Conservation (phyloP, 768 basidiomycete species). For the Arthromyces matolae region DNA sequence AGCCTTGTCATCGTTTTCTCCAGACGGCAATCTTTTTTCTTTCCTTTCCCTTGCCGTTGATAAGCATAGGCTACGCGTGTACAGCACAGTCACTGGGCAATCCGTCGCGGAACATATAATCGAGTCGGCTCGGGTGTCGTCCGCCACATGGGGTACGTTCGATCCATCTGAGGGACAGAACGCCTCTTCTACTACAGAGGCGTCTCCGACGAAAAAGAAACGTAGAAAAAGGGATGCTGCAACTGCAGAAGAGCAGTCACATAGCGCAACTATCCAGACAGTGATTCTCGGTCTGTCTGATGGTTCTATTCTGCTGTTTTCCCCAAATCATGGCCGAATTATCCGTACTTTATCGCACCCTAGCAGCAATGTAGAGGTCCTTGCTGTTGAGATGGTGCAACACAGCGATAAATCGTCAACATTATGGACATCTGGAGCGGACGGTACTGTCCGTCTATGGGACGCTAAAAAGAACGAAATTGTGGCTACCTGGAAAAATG, state of each 20-base stretch:
- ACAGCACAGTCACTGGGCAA: conserved; percentile 52
- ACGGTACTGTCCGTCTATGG: conserved; percentile 58
- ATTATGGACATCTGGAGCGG: conserved; percentile 57
- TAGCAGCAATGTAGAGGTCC: conserved; percentile 48
- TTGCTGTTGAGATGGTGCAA: conserved; percentile 40
- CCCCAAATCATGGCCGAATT: conserved; percentile 55
- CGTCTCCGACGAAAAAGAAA: conserved; percentile 51
- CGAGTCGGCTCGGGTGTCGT: conserved; percentile 51
- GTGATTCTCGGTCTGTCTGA: conserved; percentile 59
- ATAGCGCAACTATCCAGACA: conserved; percentile 33
- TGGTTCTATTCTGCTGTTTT: conserved; percentile 58
- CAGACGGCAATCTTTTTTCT: conserved; percentile 52
- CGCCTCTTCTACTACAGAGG: conserved; percentile 20
- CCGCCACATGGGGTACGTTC: conserved; percentile 49
- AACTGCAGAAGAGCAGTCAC: conserved; percentile 20
- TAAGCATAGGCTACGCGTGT: conserved; percentile 67
- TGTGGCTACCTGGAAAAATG: conserved; percentile 49
- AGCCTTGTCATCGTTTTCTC: conserved; percentile 56
- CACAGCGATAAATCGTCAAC: conserved; percentile 26
- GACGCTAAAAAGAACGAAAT: conserved; percentile 47
- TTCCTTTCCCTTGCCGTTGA: conserved; percentile 63
- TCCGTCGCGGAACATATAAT: conserved; percentile 56
- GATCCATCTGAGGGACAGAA: conserved; percentile 26
- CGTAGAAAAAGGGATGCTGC: conserved; percentile 41
- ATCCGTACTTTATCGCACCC: conserved; percentile 53